Base-by-base conservation (phyloP, 2,329 filamentous ascomycete genomes). In the Phyllosticta citriasiana region DNA sequence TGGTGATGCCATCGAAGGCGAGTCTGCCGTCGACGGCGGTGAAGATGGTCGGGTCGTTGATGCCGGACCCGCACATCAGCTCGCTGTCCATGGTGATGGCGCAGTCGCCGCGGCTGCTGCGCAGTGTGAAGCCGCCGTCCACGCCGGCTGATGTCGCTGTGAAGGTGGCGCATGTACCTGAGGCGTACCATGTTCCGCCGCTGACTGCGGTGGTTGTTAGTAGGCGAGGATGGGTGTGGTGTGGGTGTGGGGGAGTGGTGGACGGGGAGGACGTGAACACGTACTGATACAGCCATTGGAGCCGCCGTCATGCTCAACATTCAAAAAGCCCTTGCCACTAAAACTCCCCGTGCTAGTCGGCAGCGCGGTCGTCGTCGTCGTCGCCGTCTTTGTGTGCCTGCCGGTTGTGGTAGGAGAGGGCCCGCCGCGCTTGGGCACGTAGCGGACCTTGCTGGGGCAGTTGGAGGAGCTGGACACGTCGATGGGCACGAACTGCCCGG, bases 81-180 rank as follows among this genome's bases (percentile, higher is more conserved):
- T 73, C 74, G n/a, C 78, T 79, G 2, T 75, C 72, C 33, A 40
- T 40, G 4, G 79, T 74, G 54, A 88, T 76, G 1, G 79, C 80
- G 65, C 86, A 89, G 14, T 70, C 72, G 6, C 84, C 84, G 68
- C 84, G 86, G 55, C 79, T 82, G 12, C 82, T 83, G 55, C 73
- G 77, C 12, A 87, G 72, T 0, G 82, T 85, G 73, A 85, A 84
- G 52, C 79, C 80, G 12, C 69, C 69, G 53, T 73, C 73, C 22
- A 60, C 62, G 16, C 65, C 68, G 9, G 64, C 62, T 1, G 77
- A 63, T 3, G 79, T 73, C 4, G 84, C 83, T 0, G 79, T 83
- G 70, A 84, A 87, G 0, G 82, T 87, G 0, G 87, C 87, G 68
- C 86, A 89, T 0, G 85, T 87, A 2, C 86, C 86, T 1, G 78